phyloP scores from a whole-genome alignment of 2,329 filamentous ascomycete genomes.

The Trichoderma gracile region DNA sequence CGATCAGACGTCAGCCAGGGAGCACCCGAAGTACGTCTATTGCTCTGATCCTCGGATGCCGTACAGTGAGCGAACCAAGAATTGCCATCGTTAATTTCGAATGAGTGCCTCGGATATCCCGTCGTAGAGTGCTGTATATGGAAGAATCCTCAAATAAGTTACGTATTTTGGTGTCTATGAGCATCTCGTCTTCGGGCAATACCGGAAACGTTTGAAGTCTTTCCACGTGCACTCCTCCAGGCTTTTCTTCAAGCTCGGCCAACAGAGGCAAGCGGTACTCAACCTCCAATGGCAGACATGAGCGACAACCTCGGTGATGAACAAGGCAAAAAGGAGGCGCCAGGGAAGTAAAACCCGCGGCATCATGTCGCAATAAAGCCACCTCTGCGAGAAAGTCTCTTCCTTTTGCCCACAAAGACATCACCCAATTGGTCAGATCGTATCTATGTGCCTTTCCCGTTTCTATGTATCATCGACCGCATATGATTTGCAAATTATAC shows the following conservation, averaged over 20 bases:
- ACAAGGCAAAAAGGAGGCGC: too few species aligned
- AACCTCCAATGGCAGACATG: too few species aligned
- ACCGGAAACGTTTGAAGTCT: background rate
- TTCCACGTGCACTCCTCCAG: background rate
- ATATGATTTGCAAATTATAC: too few species aligned
- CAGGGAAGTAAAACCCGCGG: background rate
- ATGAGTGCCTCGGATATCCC: background rate
- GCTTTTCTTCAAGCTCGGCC: background rate
- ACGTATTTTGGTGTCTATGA: background rate
- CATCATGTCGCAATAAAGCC: background rate
- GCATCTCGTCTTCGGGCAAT: background rate
- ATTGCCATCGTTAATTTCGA: background rate
- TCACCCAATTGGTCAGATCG: conserved; percentile 2
- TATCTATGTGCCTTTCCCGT: background rate
- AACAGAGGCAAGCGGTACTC: background rate
- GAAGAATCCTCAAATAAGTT: background rate
- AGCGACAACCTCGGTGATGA: conserved; percentile 13
- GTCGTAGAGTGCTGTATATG: background rate
- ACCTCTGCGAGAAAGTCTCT: background rate
- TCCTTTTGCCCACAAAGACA: too few species aligned
- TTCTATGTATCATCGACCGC: background rate
- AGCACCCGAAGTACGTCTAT: background rate
- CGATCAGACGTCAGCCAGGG: background rate
- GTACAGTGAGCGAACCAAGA: background rate
- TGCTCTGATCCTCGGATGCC: background rate